These are phyloP conservation scores for Aspergillus vadensis DNA, from an alignment of 2,329 filamentous ascomycete species.

Conservation along the genomic window DNA sequence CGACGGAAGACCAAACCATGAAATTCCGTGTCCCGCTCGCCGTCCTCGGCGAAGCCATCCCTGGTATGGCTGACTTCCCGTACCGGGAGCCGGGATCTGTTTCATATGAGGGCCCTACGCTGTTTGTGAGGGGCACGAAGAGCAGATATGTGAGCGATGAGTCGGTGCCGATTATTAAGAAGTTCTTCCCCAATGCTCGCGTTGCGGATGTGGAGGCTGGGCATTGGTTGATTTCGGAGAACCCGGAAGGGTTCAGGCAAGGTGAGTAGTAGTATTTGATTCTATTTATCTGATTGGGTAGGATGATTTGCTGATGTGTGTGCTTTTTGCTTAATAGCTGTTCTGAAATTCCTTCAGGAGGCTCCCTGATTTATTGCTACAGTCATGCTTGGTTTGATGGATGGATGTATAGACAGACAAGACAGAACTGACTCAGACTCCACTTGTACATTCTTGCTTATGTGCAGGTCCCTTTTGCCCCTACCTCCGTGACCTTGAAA, in stretches of 20 bases:
- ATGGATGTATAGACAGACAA: not conserved
- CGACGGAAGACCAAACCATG: slow-evolving; percentile 55
- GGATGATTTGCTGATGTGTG: not conserved
- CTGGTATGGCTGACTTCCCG: slow-evolving; percentile 84
- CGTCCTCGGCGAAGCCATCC: slow-evolving; percentile 67
- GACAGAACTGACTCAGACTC: not conserved
- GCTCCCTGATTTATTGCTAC: slow-evolving; percentile 15
- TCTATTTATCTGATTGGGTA: not conserved
- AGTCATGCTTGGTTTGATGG: too few relatives aligned
- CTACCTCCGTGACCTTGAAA: not conserved
- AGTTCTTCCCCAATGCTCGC: slow-evolving; percentile 45
- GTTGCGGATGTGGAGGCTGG: slow-evolving; percentile 46
- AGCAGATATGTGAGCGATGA: slow-evolving; percentile 45
- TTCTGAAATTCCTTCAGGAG: slow-evolving; percentile 37
- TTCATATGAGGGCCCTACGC: slow-evolving; percentile 73
- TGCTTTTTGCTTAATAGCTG: slow-evolving; percentile 25
- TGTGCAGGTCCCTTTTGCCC: not conserved
- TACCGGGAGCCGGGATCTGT: slow-evolving; percentile 70
- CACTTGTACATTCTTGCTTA: not conserved
- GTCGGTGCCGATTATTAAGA: slow-evolving; percentile 42
- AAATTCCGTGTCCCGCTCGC: slow-evolving; percentile 79
- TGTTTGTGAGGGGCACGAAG: slow-evolving; percentile 65
- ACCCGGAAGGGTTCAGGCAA: slow-evolving; percentile 45
- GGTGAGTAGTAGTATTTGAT: slow-evolving; percentile 26
- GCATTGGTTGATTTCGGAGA: slow-evolving; percentile 50